Evolutionary conservation across 2,329 filamentous ascomycete species (phyloP), one percentile per base, ranked within the genome.

Genomic region (Lachnellula arida): DNA sequence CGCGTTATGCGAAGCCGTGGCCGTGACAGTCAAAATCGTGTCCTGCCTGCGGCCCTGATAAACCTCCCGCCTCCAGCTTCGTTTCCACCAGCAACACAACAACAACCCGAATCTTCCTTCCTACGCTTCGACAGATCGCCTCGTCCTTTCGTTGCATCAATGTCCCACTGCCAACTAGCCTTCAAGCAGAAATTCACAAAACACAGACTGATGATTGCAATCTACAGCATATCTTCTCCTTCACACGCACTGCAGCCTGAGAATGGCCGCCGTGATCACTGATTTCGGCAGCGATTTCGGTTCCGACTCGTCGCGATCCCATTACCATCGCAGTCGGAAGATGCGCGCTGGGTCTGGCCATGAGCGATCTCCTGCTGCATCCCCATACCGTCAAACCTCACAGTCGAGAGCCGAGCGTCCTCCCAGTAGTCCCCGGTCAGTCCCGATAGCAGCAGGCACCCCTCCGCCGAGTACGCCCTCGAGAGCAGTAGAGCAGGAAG

Each of bases 231-330:
- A 56, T 56, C 49, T 51, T 55, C 43, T 51, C 58, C 44, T 55
- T 53, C 48, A 60, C 54, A 59, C 53, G 35, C 37, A 62, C 53
- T 60, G 53, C 55, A 67, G 60, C 62, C 61, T 69, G 66, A 70
- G 75, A 44, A 86, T 86, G 83, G 83, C 82, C 69, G 78, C 82
- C 73, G 72, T 85, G 73, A 80, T 85, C 65, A 81, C 81, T 72
- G 89, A 93, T 77, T 85, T 85, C 76, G 56, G 51, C 65, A 81
- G 81, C 72, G 89, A 93, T 77, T 85, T 85, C 76, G 84, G 85
- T 74, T 81, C 88, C 73, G 85, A 90, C 75, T 79, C 85, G 65
- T 79, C 82, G 67, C 81, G 84, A 74, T 86, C 55, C 25, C 50
- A 54, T 35, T 57, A 87, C 74, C 82, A 67, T 50, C 65, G 60